A percentile compares a stretch with the other conserved stretches of the same genome.
Evolutionary conservation across 108 stramenopile genomes (phyloP).

Genomic region (Discostella stelligeroides): DNA sequence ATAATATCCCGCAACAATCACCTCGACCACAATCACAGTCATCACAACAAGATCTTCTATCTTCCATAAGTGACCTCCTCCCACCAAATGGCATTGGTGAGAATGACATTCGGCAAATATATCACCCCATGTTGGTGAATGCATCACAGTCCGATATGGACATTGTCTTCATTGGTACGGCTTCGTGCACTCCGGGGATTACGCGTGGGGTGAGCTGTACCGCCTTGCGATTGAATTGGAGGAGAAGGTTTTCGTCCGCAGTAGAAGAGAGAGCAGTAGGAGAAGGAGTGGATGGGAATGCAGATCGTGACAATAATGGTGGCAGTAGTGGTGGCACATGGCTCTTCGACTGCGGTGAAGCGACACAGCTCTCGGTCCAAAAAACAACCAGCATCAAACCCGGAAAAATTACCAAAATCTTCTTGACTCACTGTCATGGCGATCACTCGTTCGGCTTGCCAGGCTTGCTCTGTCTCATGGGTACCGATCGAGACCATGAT

Average conservation of each 20-base stretch:
- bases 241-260: slow-evolving; percentile 11
- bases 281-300: neutral
- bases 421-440: slow-evolving; percentile 95
- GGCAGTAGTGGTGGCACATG: slow-evolving; percentile 67
- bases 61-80: slow-evolving; percentile 6
- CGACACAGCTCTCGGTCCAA: slow-evolving; percentile 87
- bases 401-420: slow-evolving; percentile 86
- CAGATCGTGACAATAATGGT: no score
- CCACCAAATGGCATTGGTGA: slow-evolving; percentile 46
- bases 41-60: neutral
- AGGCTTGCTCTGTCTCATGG: slow-evolving; percentile 93
- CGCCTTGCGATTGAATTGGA: slow-evolving; percentile 74
- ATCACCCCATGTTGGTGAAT: slow-evolving; percentile 63
- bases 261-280: slow-evolving; percentile 2
- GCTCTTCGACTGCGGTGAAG: slow-evolving; percentile 97
- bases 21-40: neutral
- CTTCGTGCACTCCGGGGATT: slow-evolving; percentile 86
- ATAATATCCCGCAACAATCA: neutral
- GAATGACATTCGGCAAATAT: slow-evolving; percentile 59
- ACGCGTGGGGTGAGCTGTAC: slow-evolving; percentile 91
- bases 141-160: slow-evolving; percentile 73
- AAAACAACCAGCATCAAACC: slow-evolving; percentile 68
- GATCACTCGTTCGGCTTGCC: slow-evolving; percentile 85
- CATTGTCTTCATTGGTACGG: slow-evolving; percentile 91
- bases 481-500: slow-evolving; percentile 73